Evolutionary conservation across 306 rosid species (phyloP).

Genomic region (Cicer judaicum): DNA sequence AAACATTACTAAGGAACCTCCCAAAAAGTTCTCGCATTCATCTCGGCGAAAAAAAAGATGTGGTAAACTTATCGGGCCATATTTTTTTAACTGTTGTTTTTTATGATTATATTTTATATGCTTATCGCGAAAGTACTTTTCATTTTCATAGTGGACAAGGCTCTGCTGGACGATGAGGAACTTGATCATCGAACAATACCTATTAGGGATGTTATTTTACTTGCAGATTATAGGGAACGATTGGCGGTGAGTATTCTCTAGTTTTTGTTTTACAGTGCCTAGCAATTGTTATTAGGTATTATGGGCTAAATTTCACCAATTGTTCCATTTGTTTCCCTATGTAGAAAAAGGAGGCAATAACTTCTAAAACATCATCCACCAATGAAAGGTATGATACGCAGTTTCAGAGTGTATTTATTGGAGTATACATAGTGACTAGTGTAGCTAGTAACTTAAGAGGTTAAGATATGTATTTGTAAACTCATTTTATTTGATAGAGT

Average conservation of each 20-base stretch:
- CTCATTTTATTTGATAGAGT: background rate
- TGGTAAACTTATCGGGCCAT: constrained; percentile 53
- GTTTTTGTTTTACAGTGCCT: constrained; percentile 15
- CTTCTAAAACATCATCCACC: constrained; percentile 47
- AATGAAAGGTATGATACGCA: constrained; percentile 68
- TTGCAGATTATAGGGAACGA: constrained; percentile 72
- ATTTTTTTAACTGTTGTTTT: constrained; percentile 4
- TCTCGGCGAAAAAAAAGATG: constrained; percentile 72
- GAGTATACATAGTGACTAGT: background rate
- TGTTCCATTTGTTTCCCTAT: constrained; percentile 34
- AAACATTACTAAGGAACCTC: constrained; percentile 47
- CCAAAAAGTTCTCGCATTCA: constrained; percentile 77
- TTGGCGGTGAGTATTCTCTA: constrained; percentile 58
- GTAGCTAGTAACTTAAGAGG: background rate
- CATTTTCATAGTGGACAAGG: constrained; percentile 65
- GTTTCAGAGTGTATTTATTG: background rate
- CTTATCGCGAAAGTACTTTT: constrained; percentile 46
- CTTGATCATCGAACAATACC: constrained; percentile 61
- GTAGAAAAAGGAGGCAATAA: constrained; percentile 77
- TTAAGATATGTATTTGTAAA: background rate
- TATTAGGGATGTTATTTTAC: constrained; percentile 73
- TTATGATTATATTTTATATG: constrained; percentile 31
- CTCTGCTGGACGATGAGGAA: constrained; percentile 82
- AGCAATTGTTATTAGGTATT: background rate
- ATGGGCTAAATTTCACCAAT: constrained; percentile 37